Evolutionary conservation across 306 rosid genomes (phyloP).

Genomic region (Senna siamea): DNA sequence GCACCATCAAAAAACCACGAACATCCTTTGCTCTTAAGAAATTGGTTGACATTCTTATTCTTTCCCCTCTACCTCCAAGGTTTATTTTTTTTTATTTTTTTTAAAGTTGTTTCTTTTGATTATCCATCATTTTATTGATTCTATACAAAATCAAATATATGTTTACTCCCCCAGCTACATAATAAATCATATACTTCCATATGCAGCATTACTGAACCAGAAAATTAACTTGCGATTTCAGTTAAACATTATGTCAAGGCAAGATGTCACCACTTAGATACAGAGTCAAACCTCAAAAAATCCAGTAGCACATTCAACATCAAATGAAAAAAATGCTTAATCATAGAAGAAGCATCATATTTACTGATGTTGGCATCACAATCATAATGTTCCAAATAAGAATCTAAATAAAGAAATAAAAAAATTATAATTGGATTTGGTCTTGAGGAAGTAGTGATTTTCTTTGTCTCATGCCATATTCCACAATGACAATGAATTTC

Average conservation of each 20-base stretch:
- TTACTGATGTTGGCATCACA: too few relatives aligned
- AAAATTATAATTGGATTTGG: too few relatives aligned
- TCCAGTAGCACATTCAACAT: conserved; percentile 25
- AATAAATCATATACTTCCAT: conserved; percentile 45
- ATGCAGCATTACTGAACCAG: conserved; percentile 49
- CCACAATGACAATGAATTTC: not conserved
- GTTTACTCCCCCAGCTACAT: conserved; percentile 34
- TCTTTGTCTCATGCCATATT: not conserved
- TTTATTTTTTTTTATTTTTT: too few relatives aligned
- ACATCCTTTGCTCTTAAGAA: conserved; percentile 9
- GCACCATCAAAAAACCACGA: conserved; percentile 3
- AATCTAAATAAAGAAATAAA: too few relatives aligned
- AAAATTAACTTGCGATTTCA: conserved; percentile 60
- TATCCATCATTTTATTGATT: conserved; percentile 33
- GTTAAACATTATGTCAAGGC: conserved; percentile 58
- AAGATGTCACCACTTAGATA: conserved; percentile 35
- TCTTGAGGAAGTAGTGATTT: too few relatives aligned
- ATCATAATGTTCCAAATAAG: too few relatives aligned
- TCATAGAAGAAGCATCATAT: not conserved
- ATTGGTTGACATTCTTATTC: conserved; percentile 26
- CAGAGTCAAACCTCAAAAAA: conserved; percentile 27
- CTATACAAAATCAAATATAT: conserved; percentile 5
- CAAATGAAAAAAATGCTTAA: not conserved
- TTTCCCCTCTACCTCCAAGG: conserved; percentile 11
- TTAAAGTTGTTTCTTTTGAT: conserved; percentile 22